Evolutionary conservation across 768 basidiomycete species (phyloP).

Genomic region (Ephemerocybe angulata): DNA sequence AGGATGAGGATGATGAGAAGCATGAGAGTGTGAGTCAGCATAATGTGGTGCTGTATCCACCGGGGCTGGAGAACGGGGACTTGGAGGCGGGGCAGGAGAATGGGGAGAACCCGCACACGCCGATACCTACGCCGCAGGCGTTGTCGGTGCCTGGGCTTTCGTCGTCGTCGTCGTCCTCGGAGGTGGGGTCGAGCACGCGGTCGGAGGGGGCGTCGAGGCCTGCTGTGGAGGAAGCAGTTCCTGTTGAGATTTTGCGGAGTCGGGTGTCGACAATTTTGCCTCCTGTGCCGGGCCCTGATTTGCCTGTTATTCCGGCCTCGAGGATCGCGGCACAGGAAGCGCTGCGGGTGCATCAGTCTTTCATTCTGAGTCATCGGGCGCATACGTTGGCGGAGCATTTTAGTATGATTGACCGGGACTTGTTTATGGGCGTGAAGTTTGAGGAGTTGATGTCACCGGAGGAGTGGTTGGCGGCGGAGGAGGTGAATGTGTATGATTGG

Average conservation of each 20-base stretch:
- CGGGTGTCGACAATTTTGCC: conserved; percentile 38
- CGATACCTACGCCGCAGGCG: conserved; percentile 27
- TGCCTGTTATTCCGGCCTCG: conserved; percentile 24
- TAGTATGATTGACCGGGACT: conserved; percentile 82
- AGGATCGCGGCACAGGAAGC: conserved; percentile 34
- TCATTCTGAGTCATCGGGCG: conserved; percentile 61
- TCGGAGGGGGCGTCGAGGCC: conserved; percentile 46
- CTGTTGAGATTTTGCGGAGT: conserved; percentile 62
- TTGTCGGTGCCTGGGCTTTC: conserved; percentile 20
- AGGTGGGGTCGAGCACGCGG: conserved; percentile 27
- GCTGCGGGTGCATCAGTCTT: conserved; percentile 61
- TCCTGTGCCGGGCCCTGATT: conserved; percentile 15
- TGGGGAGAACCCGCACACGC: conserved; percentile 25
- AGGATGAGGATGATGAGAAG: conserved; percentile 18
- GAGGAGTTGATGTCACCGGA: conserved; percentile 81
- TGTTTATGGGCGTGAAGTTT: conserved; percentile 81
- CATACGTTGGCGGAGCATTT: conserved; percentile 72
- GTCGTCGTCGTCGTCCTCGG: conserved; percentile 20
- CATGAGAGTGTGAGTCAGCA: conserved; percentile 10
- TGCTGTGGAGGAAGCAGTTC: conserved; percentile 57
- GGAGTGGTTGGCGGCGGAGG: conserved; percentile 62
- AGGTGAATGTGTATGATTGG: conserved; percentile 79
- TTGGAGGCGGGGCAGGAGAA: not conserved
- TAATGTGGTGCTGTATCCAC: conserved; percentile 3
- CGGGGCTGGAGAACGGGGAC: conserved; percentile 1